A percentile compares a stretch with the other conserved stretches of the same genome.
phyloP scores from a whole-genome alignment of 257 asterid species.

The Gynochthodes officinalis region DNA sequence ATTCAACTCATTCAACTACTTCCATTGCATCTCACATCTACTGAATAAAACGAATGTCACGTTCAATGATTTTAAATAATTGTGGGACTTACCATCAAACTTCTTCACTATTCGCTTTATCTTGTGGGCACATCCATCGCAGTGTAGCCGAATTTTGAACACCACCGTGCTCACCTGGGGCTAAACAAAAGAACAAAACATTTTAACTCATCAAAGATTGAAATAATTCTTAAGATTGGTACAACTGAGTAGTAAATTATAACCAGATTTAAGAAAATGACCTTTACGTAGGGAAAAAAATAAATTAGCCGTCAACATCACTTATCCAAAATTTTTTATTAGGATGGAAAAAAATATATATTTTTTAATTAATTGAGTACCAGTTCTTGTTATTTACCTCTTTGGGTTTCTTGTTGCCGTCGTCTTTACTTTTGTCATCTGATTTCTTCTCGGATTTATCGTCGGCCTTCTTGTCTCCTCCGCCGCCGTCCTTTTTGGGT shows the following conservation, averaged over 20 bases:
- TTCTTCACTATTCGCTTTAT: constrained; percentile 64
- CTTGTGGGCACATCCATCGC: constrained; percentile 86
- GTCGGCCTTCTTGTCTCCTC: constrained; percentile 34
- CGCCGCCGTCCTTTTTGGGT: constrained; percentile 44
- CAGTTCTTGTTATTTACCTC: constrained; percentile 25
- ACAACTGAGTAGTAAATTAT: neutral
- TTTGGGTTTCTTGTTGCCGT: constrained; percentile 31
- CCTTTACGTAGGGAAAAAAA: neutral
- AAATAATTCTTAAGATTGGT: neutral
- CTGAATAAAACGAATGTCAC: neutral
- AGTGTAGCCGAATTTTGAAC: constrained; percentile 74
- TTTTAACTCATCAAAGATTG: neutral
- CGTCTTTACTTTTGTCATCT: constrained; percentile 32
- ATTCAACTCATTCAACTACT: neutral
- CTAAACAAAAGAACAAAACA: constrained; percentile 27
- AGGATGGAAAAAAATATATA: neutral
- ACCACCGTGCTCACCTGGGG: constrained; percentile 49
- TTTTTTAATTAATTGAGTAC: neutral
- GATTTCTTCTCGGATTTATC: constrained; percentile 29
- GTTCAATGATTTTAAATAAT: no score
- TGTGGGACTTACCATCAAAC: constrained; percentile 49
- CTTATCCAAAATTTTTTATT: neutral
- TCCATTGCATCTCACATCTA: constrained; percentile 7
- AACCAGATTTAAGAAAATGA: neutral
- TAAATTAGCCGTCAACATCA: neutral